Percentiles rank a stretch among this genome's conserved stretches.
Evolutionary conservation across 352 stramenopile genomes (phyloP).

Genomic region (Phytopythium ostracodes): DNA sequence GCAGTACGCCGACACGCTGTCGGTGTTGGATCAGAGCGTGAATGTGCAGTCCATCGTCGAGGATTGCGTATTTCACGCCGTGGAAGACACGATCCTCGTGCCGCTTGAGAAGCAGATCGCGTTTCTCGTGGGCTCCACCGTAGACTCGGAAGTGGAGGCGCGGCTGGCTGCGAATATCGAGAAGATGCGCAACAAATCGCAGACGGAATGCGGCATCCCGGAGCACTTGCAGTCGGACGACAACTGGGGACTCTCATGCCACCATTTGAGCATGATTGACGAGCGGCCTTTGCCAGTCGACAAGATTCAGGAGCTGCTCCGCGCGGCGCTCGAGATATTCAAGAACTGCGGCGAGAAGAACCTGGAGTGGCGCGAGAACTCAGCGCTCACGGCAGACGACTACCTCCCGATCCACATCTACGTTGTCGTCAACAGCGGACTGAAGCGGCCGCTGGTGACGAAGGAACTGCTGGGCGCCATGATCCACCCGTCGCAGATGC

Average conservation of each 20-base stretch:
- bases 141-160: conserved; percentile 52
- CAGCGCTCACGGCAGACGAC: conserved; percentile 73
- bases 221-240: conserved; percentile 73
- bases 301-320: conserved; percentile 80
- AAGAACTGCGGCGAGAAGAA: conserved; percentile 75
- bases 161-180: conserved; percentile 61
- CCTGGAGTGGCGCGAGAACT: conserved; percentile 72
- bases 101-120: conserved; percentile 69
- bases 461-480: conserved; percentile 78
- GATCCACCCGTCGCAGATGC: conserved; percentile 82
- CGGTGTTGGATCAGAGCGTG: conserved; percentile 53
- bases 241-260: conserved; percentile 74
- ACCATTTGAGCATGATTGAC: conserved; percentile 83
- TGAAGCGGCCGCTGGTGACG: conserved; percentile 68
- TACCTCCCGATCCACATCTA: conserved; percentile 87
- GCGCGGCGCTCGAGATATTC: conserved; percentile 77
- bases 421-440: conserved; percentile 69
- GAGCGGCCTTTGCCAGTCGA: conserved; percentile 64
- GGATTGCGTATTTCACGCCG: conserved; percentile 63
- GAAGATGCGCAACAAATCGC: conserved; percentile 50
- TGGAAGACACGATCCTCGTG: conserved; percentile 78
- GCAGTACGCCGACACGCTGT: conserved; percentile 65
- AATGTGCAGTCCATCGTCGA: conserved; percentile 50
- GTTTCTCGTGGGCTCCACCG: conserved; percentile 61
- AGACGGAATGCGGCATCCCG: conserved; percentile 73